Evolutionary conservation across 805 yeast species (phyloP).

Genomic region (Myxozyma mucilagina): DNA sequence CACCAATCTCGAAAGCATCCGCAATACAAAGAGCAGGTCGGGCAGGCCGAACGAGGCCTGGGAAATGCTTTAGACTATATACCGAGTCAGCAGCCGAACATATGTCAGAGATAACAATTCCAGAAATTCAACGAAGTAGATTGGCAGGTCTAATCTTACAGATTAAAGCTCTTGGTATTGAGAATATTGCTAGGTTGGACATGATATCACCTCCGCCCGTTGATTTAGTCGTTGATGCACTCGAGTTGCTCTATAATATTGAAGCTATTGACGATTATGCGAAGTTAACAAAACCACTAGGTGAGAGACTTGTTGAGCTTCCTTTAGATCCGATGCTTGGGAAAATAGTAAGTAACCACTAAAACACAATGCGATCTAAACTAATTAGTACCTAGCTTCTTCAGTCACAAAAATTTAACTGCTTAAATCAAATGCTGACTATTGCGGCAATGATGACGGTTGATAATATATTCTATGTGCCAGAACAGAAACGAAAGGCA

Average conservation of each 20-base stretch:
- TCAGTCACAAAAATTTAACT: conserved; percentile 55
- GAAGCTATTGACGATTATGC: conserved; percentile 76
- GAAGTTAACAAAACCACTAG: conserved; percentile 55
- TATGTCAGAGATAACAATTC: conserved; percentile 63
- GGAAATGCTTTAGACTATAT: conserved; percentile 66
- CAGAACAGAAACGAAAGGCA: conserved; percentile 65
- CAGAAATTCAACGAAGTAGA: conserved; percentile 80
- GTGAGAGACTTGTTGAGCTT: conserved; percentile 62
- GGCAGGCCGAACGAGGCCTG: conserved; percentile 81
- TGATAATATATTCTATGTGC: conserved; percentile 62
- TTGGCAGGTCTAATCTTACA: conserved; percentile 65
- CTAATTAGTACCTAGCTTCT: conserved; percentile 36
- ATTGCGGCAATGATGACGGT: conserved; percentile 81
- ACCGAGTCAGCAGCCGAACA: conserved; percentile 48
- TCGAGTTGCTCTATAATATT: conserved; percentile 72
- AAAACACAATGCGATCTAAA: too few species aligned
- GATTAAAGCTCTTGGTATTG: conserved; percentile 64
- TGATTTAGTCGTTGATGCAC: conserved; percentile 63
- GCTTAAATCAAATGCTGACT: conserved; percentile 65
- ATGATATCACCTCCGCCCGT: conserved; percentile 75
- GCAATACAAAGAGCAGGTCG: conserved; percentile 80
- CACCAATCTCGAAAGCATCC: conserved; percentile 75
- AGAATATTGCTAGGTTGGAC: conserved; percentile 62
- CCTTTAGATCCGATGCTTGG: conserved; percentile 75
- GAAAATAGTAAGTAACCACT: conserved; percentile 47